Conservation (phyloP, 768 basidiomycete species). For the Leccinum fibrillosum region DNA sequence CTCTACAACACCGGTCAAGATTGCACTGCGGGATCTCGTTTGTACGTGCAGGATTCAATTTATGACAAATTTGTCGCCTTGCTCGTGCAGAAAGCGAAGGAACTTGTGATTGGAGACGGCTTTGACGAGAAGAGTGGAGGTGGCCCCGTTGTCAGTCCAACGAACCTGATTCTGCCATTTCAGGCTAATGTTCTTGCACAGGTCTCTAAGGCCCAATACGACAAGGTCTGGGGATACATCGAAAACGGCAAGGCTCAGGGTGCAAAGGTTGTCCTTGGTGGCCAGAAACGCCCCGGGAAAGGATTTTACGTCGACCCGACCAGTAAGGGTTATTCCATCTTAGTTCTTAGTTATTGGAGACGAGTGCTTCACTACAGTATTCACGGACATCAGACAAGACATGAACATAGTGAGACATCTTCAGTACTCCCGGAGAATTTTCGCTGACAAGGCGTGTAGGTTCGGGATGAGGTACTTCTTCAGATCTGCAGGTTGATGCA, state of each 20-base stretch:
- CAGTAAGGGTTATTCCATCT: conserved; percentile 44
- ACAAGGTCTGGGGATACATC: conserved; percentile 86
- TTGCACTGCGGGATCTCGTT: conserved; percentile 88
- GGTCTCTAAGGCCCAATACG: conserved; percentile 83
- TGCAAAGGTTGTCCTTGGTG: conserved; percentile 77
- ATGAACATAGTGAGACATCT: conserved; percentile 79
- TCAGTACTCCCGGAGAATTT: background rate
- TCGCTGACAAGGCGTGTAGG: conserved; percentile 28
- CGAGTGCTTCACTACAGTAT: conserved; percentile 47
- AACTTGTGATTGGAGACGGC: conserved; percentile 74
- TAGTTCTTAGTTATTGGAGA: conserved; percentile 2
- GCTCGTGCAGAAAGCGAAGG: conserved; percentile 63
- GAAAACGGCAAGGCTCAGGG: conserved; percentile 82
- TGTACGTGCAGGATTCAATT: conserved; percentile 84
- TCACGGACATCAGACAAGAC: conserved; percentile 70
- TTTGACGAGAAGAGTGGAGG: conserved; percentile 71
- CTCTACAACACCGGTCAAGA: conserved; percentile 91
- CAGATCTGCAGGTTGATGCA: conserved; percentile 6
- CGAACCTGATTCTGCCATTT: conserved; percentile 1
- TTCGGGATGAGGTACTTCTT: conserved; percentile 29
- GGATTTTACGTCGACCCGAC: conserved; percentile 93
- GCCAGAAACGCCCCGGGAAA: conserved; percentile 67
- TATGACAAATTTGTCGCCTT: conserved; percentile 80
- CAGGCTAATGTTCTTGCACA: conserved; percentile 27
- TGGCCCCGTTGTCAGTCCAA: conserved; percentile 72